Evolutionary conservation across 2,329 filamentous ascomycete genomes (phyloP), one percentile per base, ranked within the genome.

Genomic region (Aureobasidium sp.): DNA sequence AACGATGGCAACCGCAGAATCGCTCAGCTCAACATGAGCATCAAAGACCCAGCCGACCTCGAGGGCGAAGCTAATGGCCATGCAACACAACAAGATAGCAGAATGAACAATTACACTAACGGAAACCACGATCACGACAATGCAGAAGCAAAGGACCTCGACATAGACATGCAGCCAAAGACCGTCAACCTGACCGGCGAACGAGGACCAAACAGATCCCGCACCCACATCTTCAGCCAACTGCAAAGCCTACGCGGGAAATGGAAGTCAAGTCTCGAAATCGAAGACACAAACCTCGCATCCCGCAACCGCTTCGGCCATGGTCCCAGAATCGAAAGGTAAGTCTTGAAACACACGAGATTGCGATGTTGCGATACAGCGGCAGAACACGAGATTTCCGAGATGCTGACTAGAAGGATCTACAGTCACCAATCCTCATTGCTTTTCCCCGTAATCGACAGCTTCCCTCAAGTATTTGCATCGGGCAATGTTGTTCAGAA

Each of bases 1-100:
- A 81, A 85, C 34, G 86, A 88, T 62, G 90, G 90, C n/a, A 88
- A 85, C 64, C 90, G 92, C 69, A 88, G 84, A 30, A 85, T 97
- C 37, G 90, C 88, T 8, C 86, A 87, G 63, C 78, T 96, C 53
- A 82, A 85, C 62, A 84, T 95, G 77, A 85, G 82, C 55, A 76
- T 90, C 37, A 75, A 78, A 2, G 71, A 75, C 53, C 71, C 74
- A 16, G 69, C 68, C 2, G 64, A 69, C 0, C 63, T 76, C 1
- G 57, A 63, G 21, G 69, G 70, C 61, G 65, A 64, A 63, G 55
- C 61, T 34, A 63, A 70, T 64, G 65, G 69, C 58, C 60, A 72
- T 66, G 44, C 53, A n/a, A 29, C 34, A 25, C 50, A 50, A 13
- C 63, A 71, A 69, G 11, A 73, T 66, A 27, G 48, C n/a, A 69